Base-by-base conservation (phyloP, 2,329 filamentous ascomycete genomes). In the Byssochlamys sp. region DNA sequence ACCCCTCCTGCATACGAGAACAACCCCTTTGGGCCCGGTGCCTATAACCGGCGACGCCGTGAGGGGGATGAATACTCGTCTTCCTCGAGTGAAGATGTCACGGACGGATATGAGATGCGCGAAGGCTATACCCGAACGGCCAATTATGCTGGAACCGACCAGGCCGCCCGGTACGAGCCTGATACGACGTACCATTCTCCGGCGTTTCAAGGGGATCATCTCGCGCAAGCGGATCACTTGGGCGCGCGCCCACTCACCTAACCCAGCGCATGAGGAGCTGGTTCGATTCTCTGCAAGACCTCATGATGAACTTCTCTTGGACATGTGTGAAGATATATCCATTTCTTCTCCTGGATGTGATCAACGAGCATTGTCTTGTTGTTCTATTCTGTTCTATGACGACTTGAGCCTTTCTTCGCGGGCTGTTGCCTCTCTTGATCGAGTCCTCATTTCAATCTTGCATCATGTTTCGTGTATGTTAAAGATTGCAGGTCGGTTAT, bases 51-150 rank as follows among this genome's bases (percentile, higher is more conserved):
- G 35, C 68, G 65, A 6, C 58, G 59, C 6, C 68, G 66, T n/a
- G 69, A 70, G 24, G 65, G 69, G 50, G 64, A 73, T 52, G 66
- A 66, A 0, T 63, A 66, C 50, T 74, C 71, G 1, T 69, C 67
- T 1, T 73, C 72, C 1, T 61, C 59, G 14, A 72, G 71, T 24
- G 73, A 74, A 53, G 72, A 74, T 54, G 62, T 70, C 4, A 64
- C 63, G 1, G 62, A 66, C 52, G 70, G 67, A 1, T 74, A 68
- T 59, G 72, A 74, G 60, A 74, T 74, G 73, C 69, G 70, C 54
- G 60, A 63, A 50, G 65, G 66, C 2, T 70, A 71, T 45, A 48
- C 35, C 6, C 14, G 52, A 28, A 48, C n/a, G 25, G 14, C 48
- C 9, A 26, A 55, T 48, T 52, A 57, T 6, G 49, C 59, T 14